These are phyloP conservation scores for Plasmodium ovale DNA, from an alignment of 169 alveolate genomes.

Conservation along the genomic window DNA sequence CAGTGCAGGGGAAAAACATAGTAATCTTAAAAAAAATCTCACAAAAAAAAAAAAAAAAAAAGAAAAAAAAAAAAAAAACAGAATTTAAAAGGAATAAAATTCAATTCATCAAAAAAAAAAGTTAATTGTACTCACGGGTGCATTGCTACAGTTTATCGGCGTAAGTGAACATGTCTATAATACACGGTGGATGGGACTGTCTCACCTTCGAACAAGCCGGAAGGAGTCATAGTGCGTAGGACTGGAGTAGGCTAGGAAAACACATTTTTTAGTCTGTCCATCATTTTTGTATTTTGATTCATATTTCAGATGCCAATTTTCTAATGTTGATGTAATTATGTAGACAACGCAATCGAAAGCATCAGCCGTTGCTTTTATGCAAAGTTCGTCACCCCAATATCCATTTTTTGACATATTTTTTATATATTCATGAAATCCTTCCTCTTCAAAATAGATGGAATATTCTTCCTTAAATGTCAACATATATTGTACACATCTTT, in stretches of 20 bases:
- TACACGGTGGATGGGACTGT: no score
- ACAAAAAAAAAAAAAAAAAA: no score
- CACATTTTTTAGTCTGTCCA: conserved; percentile 47
- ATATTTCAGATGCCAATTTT: conserved; percentile 80
- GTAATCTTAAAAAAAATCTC: no score
- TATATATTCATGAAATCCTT: conserved; percentile 44
- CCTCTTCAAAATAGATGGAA: conserved; percentile 75
- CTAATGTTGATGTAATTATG: conserved; percentile 80
- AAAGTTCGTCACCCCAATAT: conserved; percentile 85
- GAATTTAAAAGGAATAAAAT: no score
- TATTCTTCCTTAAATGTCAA: conserved; percentile 57
- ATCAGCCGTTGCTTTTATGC: conserved; percentile 83
- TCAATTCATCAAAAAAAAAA: no score
- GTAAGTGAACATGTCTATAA: no score
- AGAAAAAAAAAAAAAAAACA: no score
- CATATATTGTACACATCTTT: conserved; percentile 78
- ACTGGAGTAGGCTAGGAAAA: conserved; percentile 81
- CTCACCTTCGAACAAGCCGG: conserved; percentile 62
- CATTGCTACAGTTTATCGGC: no score
- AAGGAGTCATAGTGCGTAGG: conserved; percentile 82
- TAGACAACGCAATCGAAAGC: conserved; percentile 80
- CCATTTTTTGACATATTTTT: conserved; percentile 78
- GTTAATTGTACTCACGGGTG: no score
- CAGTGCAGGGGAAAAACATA: no score
- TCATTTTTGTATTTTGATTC: conserved; percentile 50